These are phyloP conservation scores for Eucalyptus erythrocorys DNA, from an alignment of 345 rosid species.

Conservation along the genomic window DNA sequence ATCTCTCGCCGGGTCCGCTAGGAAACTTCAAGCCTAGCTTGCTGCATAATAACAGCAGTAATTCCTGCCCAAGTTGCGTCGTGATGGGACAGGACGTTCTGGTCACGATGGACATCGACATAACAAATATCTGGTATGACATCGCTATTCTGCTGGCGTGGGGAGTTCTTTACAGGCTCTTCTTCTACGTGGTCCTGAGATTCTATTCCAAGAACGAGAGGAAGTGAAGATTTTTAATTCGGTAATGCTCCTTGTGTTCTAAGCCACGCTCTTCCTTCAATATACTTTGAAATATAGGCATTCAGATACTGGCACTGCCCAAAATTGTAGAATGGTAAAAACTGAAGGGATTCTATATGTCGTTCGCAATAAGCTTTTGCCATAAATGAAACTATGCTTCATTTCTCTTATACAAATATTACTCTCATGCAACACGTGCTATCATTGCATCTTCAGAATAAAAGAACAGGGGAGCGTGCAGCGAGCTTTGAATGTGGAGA, in stretches of 20 bases:
- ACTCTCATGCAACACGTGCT: not conserved
- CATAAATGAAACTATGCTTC: not conserved
- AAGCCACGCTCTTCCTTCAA: not conserved
- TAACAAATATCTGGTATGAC: constrained; percentile 31
- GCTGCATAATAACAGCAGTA: not conserved
- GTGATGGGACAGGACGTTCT: constrained; percentile 44
- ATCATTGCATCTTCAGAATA: not conserved
- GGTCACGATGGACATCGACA: constrained; percentile 25
- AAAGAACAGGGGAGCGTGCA: not conserved
- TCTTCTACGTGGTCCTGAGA: constrained; percentile 43
- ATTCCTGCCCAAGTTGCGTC: not conserved
- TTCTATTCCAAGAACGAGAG: constrained; percentile 45
- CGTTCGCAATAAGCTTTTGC: not conserved
- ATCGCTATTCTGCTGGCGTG: constrained; percentile 46
- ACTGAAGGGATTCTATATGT: not conserved
- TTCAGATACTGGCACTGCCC: not conserved
- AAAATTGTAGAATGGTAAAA: not conserved
- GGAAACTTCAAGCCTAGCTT: constrained; percentile 17
- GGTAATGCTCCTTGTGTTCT: not conserved
- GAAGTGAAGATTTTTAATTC: constrained; percentile 3
- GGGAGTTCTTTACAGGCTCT: constrained; percentile 42
- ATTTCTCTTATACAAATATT: not conserved
- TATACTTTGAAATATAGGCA: not conserved
- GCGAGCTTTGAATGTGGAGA: not conserved
- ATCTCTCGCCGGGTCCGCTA: constrained; percentile 48